Evolutionary conservation across 345 rosid species (phyloP).

Genomic region (Sonneratia alba): DNA sequence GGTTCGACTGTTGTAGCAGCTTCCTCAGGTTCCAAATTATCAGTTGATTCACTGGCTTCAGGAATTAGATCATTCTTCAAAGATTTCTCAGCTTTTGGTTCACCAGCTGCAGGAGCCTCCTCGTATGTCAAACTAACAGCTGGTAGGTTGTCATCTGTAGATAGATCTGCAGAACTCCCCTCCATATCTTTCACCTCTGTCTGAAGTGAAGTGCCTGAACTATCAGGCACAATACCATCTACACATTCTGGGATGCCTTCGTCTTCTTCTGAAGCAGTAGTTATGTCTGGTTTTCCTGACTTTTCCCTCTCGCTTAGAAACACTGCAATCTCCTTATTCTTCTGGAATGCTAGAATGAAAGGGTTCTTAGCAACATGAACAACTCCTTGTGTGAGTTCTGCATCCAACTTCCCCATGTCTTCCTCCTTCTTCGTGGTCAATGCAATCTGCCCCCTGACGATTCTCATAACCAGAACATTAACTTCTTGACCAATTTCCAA

Average conservation of each 20-base stretch:
- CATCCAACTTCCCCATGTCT: constrained; percentile 35
- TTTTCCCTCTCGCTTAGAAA: constrained; percentile 66
- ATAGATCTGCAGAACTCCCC: too few relatives aligned
- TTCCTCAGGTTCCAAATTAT: constrained; percentile 12
- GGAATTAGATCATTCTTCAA: constrained; percentile 5
- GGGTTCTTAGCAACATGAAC: constrained; percentile 67
- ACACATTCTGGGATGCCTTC: constrained; percentile 15
- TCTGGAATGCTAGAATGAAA: constrained; percentile 60
- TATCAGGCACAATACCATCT: constrained; percentile 10
- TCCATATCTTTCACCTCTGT: constrained; percentile 10
- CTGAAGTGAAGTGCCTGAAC: constrained; percentile 15
- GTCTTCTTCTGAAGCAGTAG: background rate
- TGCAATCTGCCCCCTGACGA: constrained; percentile 63
- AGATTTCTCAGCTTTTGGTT: background rate
- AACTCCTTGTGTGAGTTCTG: constrained; percentile 39
- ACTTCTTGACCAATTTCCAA: constrained; percentile 69
- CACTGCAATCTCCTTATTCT: constrained; percentile 61
- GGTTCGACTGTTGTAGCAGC: background rate
- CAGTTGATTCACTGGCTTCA: constrained; percentile 20
- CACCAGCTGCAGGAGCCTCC: background rate
- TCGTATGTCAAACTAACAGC: constrained; percentile 13
- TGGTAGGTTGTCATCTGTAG: constrained; percentile 11
- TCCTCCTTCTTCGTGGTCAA: constrained; percentile 78
- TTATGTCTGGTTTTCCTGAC: constrained; percentile 21
- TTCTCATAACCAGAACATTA: constrained; percentile 55